A percentile compares a stretch with the other conserved stretches of the same genome.
Evolutionary conservation across 176 grass and related monocot species (phyloP).

Genomic region (Triticum dicoccoides): DNA sequence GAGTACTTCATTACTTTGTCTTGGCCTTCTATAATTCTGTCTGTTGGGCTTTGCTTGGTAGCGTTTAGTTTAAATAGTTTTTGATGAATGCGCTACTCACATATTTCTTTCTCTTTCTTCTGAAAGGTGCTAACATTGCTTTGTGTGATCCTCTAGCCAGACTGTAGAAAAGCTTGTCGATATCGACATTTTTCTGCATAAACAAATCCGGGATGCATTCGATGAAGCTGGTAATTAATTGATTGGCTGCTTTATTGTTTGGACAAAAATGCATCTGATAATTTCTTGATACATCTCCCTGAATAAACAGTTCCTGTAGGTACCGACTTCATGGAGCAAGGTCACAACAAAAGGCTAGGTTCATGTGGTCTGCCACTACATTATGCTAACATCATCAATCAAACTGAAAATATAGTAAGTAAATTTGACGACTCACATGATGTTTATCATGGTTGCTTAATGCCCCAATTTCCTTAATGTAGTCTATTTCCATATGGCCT

Average conservation of each 20-base stretch:
- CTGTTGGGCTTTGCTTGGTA: neutral
- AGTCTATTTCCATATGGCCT: neutral
- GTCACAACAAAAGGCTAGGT: conserved; percentile 59
- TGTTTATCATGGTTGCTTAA: neutral
- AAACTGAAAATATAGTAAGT: conserved; percentile 98
- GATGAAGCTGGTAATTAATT: conserved; percentile 39
- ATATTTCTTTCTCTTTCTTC: neutral
- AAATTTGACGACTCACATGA: conserved; percentile 1
- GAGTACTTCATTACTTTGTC: neutral
- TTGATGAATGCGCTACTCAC: neutral
- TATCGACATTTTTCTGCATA: conserved; percentile 68
- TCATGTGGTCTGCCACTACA: conserved; percentile 83
- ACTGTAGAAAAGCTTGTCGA: conserved; percentile 95
- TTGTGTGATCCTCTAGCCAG: conserved; percentile 33
- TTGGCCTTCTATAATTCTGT: neutral
- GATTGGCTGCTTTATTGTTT: neutral
- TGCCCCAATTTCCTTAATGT: neutral
- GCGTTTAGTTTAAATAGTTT: neutral
- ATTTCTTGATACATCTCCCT: neutral
- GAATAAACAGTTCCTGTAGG: conserved; percentile 37
- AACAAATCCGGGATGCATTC: conserved; percentile 63
- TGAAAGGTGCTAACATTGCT: conserved; percentile 13
- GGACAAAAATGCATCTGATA: neutral
- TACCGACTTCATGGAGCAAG: conserved; percentile 33
- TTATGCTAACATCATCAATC: conserved; percentile 97